A percentile compares a stretch with the other conserved stretches of the same genome.
Conservation (phyloP, 306 rosid species). For the Acacia confusa region DNA sequence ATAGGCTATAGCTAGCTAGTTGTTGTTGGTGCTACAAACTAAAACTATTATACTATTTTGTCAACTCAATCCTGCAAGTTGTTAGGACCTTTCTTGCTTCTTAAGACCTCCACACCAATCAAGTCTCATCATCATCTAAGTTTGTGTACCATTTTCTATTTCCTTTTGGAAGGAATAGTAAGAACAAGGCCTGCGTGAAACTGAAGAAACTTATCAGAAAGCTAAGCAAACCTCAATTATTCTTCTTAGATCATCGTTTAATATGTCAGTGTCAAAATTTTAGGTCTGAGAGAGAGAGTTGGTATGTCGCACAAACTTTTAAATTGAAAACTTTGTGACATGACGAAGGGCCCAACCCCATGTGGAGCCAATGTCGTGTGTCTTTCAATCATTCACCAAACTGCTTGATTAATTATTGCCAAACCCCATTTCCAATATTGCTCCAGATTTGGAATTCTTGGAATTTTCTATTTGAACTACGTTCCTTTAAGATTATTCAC, state of each 20-base stretch:
- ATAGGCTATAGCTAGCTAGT: not conserved
- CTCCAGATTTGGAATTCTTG: conserved; percentile 22
- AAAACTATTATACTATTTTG: conserved; percentile 3
- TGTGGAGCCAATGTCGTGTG: conserved; percentile 36
- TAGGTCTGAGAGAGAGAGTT: conserved; percentile 3
- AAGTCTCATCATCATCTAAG: not conserved
- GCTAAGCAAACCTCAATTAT: conserved; percentile 13
- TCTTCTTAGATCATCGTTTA: not conserved
- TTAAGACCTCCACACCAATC: not conserved
- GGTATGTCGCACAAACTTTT: conserved; percentile 25
- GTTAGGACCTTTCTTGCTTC: conserved; percentile 20
- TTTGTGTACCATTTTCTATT: not conserved
- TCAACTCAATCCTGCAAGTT: conserved; percentile 25
- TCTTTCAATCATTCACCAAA: conserved; percentile 21
- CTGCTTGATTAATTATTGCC: conserved; percentile 31
- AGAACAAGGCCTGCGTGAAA: not conserved
- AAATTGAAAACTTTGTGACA: not conserved
- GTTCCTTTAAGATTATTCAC: not conserved
- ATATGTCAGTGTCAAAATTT: conserved; percentile 25
- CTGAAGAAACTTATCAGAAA: conserved; percentile 16
- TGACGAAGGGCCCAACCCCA: conserved; percentile 29
- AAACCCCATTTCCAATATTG: conserved; percentile 1
- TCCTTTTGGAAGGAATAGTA: not conserved
- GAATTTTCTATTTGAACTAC: conserved; percentile 5
- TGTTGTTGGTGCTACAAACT: conserved; percentile 25